Base-by-base conservation (phyloP, 768 basidiomycete species). In the Leucosporidium scottii region DNA sequence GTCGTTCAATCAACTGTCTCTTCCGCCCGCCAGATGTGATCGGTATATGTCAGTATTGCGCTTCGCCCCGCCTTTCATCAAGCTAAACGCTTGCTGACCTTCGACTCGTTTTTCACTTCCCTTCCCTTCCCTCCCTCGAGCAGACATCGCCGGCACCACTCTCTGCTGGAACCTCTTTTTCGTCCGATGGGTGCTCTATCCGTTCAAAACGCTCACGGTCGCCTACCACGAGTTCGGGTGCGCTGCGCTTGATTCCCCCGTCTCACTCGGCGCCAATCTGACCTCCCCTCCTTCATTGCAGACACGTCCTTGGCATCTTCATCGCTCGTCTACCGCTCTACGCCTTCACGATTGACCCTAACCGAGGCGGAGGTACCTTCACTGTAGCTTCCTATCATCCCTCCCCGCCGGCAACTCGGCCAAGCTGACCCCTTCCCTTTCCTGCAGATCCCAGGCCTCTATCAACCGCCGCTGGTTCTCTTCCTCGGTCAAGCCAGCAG, bases 161-260 rank as follows among this genome's bases (percentile, higher is more conserved):
- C 12, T 66, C 25, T 28, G 30, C 4, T 66, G 65, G 65, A 66
- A 61, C 55, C 31, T 66, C 17, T 66, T 39, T 47, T 53, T 59
- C 39, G 7, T 66, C 1, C 59, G 65, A 15, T 23, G 8, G 18
- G 21, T 66, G 25, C 34, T 61, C 1, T 61, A 61, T 28, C 20
- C 51, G 12, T 61, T 66, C 60, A 66, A 66, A 47, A 28, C 30
- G 18, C 55, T 56, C 21, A 61, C 60, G 12, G 54, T 30, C 31
- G 17, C 60, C 7, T 18, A 61, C 25, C 65, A 66, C 65, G 65
- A 66, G 28, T 20, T 44, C 5, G 65, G 65, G 62, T 64, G 12
- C 13, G 63, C 36, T 13, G 18, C 21, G n/a, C 17, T 27, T 15
- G 3, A 4, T 23, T 34, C 23, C 23, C 28, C 1, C 1, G 44